A percentile compares a stretch with the other conserved stretches of the same genome.
Conservation (phyloP, 2,329 filamentous ascomycete genomes). For the Talaromyces sp. region DNA sequence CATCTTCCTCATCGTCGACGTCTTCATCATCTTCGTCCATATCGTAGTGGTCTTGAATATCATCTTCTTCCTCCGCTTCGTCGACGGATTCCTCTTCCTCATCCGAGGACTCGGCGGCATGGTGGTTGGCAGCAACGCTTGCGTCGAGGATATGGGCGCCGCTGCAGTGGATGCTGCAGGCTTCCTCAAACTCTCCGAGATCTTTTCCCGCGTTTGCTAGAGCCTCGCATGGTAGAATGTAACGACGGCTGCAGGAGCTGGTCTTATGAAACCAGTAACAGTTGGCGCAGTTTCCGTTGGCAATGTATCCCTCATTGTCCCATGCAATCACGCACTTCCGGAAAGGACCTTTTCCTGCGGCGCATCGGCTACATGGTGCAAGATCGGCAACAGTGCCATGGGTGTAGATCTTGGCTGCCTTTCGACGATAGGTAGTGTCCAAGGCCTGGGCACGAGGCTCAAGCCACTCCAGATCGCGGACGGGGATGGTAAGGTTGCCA, state of each 20-base stretch:
- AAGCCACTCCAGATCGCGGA: conserved; percentile 7
- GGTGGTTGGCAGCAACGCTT: too few relatives aligned
- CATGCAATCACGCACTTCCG: not conserved
- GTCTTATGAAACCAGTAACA: conserved; percentile 9
- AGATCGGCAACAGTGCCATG: not conserved
- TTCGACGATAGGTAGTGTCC: not conserved
- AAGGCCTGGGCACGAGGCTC: not conserved
- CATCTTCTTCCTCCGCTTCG: not conserved
- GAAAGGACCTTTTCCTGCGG: not conserved
- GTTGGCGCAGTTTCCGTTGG: conserved; percentile 2
- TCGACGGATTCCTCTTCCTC: not conserved
- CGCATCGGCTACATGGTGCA: not conserved
- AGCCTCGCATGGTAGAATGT: not conserved
- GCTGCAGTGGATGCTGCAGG: not conserved
- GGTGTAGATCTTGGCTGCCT: conserved; percentile 1
- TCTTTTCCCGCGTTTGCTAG: not conserved
- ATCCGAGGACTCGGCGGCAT: not conserved
- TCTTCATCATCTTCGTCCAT: not conserved
- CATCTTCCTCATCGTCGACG: not conserved
- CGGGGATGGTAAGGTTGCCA: not conserved
- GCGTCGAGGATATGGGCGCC: not conserved
- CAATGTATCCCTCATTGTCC: not conserved
- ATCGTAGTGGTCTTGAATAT: not conserved
- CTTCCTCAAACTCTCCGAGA: not conserved
- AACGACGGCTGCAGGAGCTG: not conserved